Evolutionary conservation across 805 yeast genomes (phyloP).

Genomic region (Cyberlindnera mississippiensis): DNA sequence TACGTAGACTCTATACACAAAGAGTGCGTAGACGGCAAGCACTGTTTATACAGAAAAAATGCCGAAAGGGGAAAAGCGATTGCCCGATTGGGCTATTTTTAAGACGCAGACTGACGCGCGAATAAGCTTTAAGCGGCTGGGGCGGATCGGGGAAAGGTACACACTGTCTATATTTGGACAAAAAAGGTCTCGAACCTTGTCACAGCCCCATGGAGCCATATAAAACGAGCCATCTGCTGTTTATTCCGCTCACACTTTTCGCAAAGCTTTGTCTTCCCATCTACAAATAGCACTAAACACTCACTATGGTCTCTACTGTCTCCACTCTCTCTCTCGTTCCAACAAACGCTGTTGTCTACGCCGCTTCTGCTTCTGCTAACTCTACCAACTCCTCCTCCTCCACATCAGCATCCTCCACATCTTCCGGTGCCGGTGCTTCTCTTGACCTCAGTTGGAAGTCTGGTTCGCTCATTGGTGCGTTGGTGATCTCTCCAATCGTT

Average conservation of each 20-base stretch:
- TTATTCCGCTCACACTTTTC: background rate
- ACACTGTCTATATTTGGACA: too few species aligned
- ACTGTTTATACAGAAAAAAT: too few species aligned
- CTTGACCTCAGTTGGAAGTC: conserved; percentile 39
- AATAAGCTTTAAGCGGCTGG: too few species aligned
- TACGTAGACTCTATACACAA: too few species aligned
- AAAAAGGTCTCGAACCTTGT: too few species aligned
- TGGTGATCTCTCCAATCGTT: conserved; percentile 36
- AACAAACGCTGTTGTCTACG: conserved; percentile 25
- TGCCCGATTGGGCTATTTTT: too few species aligned
- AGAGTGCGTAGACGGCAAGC: too few species aligned
- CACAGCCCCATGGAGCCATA: too few species aligned
- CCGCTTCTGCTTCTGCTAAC: conserved; percentile 15
- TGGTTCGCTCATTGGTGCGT: conserved; percentile 36
- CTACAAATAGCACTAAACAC: background rate
- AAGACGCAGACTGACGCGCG: background rate
- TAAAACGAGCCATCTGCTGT: too few species aligned
- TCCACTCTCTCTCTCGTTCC: conserved; percentile 27
- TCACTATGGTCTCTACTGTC: conserved; percentile 3
- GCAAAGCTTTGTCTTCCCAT: background rate
- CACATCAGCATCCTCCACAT: conserved; percentile 24
- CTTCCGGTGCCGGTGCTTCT: conserved; percentile 30
- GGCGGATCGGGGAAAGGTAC: too few species aligned
- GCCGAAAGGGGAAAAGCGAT: too few species aligned
- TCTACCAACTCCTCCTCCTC: conserved; percentile 21